Evolutionary conservation across 73 alveolate species (phyloP).

Genomic region (Tetrahymena malaccensis): DNA sequence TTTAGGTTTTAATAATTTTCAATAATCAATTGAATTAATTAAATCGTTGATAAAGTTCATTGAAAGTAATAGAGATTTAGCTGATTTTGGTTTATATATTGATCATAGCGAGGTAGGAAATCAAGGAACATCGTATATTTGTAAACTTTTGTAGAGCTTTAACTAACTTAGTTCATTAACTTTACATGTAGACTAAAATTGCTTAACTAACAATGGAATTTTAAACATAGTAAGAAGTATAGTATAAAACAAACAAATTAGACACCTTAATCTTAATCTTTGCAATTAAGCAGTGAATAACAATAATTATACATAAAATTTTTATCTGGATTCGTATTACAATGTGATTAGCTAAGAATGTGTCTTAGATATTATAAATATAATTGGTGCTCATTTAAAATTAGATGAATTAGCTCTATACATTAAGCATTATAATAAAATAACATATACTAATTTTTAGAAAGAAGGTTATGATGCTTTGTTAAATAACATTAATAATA

Average conservation of each 20-base stretch:
- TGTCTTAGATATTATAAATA: not conserved
- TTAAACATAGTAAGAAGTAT: not conserved
- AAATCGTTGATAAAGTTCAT: no score
- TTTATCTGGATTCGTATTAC: not conserved
- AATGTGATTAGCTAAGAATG: not conserved
- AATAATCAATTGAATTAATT: no score
- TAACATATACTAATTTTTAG: not conserved
- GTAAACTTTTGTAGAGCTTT: no score
- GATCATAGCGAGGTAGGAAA: no score
- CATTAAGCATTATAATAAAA: no score
- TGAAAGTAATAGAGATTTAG: no score
- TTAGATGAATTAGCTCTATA: not conserved
- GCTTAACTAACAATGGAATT: not conserved
- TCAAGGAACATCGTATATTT: no score
- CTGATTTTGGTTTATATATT: no score
- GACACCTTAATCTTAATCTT: not conserved
- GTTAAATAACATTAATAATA: not conserved
- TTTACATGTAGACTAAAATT: no score
- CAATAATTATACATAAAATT: not conserved
- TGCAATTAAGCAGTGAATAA: not conserved
- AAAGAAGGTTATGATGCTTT: not conserved
- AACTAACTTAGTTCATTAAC: no score
- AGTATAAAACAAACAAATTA: not conserved
- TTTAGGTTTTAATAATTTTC: no score
- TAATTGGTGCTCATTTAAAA: not conserved